These are phyloP conservation scores for Rubia peregrina DNA, from an alignment of 305 asterid species.

Conservation along the genomic window DNA sequence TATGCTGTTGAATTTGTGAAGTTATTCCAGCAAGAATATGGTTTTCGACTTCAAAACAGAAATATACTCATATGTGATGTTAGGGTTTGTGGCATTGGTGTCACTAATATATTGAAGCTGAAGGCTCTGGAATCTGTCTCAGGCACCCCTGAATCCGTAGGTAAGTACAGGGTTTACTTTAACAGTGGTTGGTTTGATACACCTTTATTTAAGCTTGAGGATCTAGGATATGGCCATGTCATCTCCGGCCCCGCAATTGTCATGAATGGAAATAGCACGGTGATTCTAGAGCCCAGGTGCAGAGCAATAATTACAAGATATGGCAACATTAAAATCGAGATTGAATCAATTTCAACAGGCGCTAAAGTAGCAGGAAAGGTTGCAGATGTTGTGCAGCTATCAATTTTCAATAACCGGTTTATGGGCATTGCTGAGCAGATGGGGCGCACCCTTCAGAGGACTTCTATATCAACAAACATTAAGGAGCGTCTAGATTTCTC, in stretches of 20 bases:
- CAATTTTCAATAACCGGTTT: conserved; percentile 87
- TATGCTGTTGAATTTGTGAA: conserved; percentile 72
- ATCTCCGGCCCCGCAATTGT: conserved; percentile 75
- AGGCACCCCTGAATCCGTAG: conserved; percentile 38
- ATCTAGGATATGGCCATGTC: conserved; percentile 52
- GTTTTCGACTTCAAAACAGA: conserved; percentile 74
- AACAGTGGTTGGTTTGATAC: conserved; percentile 63
- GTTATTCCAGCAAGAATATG: conserved; percentile 84
- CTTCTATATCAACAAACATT: conserved; percentile 90
- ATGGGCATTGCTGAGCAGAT: conserved; percentile 99
- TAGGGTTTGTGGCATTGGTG: conserved; percentile 87
- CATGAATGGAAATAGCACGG: conserved; percentile 96
- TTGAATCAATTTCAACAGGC: conserved; percentile 33
- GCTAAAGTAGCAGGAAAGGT: conserved; percentile 51
- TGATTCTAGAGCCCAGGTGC: conserved; percentile 80
- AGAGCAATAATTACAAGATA: conserved; percentile 63
- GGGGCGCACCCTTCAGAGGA: conserved; percentile 96
- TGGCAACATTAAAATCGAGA: conserved; percentile 75
- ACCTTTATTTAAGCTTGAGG: conserved; percentile 77
- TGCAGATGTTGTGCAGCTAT: conserved; percentile 94
- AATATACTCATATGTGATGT: conserved; percentile 81
- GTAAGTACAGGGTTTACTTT: conserved; percentile 56
- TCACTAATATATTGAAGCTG: conserved; percentile 75
- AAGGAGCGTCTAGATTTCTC: conserved; percentile 95
- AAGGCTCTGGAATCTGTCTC: conserved; percentile 38